Percentiles rank a stretch among this genome's conserved stretches.
Evolutionary conservation across 2,329 filamentous ascomycete genomes (phyloP).

Genomic region (Ramichloridium luteum): DNA sequence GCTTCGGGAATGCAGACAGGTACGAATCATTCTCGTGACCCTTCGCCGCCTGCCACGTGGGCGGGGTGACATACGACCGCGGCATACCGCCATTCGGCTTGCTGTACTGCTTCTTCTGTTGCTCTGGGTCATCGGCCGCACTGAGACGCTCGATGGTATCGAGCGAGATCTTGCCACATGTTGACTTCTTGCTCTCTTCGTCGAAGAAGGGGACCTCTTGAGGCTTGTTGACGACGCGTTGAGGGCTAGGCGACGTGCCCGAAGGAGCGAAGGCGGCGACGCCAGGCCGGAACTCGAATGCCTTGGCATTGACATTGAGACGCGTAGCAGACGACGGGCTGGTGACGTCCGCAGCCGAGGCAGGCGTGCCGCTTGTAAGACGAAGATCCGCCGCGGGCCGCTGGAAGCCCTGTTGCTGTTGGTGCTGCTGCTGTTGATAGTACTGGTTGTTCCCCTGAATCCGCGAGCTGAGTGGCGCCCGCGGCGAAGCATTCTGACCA

Average conservation of each 20-base stretch:
- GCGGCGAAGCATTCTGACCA: slow-evolving; percentile 9
- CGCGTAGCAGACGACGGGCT: slow-evolving; percentile 44
- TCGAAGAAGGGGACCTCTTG: slow-evolving; percentile 17
- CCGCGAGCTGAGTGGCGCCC: slow-evolving; percentile 10
- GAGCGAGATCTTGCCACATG: slow-evolving; percentile 37
- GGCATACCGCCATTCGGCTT: slow-evolving; percentile 75
- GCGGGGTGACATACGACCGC: slow-evolving; percentile 69
- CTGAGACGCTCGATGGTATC: slow-evolving; percentile 56
- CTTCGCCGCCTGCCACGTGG: slow-evolving; percentile 66
- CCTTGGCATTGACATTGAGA: slow-evolving; percentile 52
- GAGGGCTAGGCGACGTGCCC: slow-evolving; percentile 59
- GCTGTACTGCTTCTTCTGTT: slow-evolving; percentile 48
- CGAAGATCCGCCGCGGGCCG: slow-evolving; percentile 53
- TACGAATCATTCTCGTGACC: slow-evolving; percentile 68
- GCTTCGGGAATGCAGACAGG: slow-evolving; percentile 64
- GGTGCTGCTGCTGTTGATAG: slow-evolving; percentile 1
- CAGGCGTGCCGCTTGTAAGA: slow-evolving; percentile 23
- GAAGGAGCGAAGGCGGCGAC: slow-evolving; percentile 72
- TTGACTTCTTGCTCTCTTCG: slow-evolving; percentile 48
- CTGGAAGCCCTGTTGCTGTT: slow-evolving; percentile 19
- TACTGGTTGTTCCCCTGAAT: slow-evolving; percentile 8
- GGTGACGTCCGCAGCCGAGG: slow-evolving; percentile 19
- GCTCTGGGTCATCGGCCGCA: slow-evolving; percentile 42
- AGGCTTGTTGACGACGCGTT: slow-evolving; percentile 21
- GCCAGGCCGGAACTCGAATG: slow-evolving; percentile 77